phyloP scores from a whole-genome alignment of 2,329 filamentous ascomycete genomes.

The Fusarium sp. region DNA sequence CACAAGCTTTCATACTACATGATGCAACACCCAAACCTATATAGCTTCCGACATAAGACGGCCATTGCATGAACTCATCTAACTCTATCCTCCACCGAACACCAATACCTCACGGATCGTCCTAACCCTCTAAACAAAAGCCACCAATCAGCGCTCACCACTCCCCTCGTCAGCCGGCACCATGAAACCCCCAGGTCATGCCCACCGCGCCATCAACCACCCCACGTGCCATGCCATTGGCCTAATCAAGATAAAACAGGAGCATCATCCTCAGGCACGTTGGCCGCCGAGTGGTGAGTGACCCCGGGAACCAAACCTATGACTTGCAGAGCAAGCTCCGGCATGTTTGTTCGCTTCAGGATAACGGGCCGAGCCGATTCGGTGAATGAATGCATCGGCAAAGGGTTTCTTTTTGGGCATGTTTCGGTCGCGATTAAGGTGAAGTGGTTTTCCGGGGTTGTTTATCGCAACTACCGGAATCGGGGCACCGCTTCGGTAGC shows the following conservation, averaged over 20 bases:
- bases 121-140: neutral
- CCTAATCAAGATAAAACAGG: conserved; percentile 20
- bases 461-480: conserved; percentile 29
- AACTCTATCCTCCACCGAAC: conserved; percentile 35
- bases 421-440: conserved; percentile 27
- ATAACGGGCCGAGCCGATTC: conserved; percentile 32
- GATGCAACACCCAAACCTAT: conserved; percentile 1
- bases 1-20: neutral
- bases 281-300: conserved; percentile 25
- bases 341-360: conserved; percentile 20
- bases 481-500: conserved; percentile 17
- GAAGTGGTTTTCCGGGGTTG: conserved; percentile 1
- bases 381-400: neutral
- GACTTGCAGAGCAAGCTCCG: conserved; percentile 3
- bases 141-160: conserved; percentile 33
- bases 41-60: conserved; percentile 24
- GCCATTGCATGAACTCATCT: conserved; percentile 29
- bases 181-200: conserved; percentile 34
- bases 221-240: conserved; percentile 36
- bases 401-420: neutral
- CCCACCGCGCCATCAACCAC: conserved; percentile 21
- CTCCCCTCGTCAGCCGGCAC: conserved; percentile 17
- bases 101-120: conserved; percentile 32
- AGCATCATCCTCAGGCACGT: conserved; percentile 25
- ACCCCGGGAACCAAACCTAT: conserved; percentile 1